These are phyloP conservation scores for Hanseniaspora jakobsenii DNA, from an alignment of 805 yeast genomes.

Conservation along the genomic window DNA sequence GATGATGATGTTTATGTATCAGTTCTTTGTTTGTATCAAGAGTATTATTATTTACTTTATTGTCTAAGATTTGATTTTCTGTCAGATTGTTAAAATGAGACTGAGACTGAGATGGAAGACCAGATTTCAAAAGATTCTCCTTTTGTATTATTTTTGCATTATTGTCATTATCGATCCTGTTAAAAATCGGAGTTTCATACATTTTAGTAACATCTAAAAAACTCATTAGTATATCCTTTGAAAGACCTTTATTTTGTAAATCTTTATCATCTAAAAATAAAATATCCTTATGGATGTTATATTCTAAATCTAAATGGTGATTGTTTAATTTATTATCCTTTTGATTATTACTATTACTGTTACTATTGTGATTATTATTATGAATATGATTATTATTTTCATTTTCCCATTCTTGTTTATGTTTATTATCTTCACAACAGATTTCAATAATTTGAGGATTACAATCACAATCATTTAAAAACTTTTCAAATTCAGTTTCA, in stretches of 20 bases:
- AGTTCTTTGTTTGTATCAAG: background rate
- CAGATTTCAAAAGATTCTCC: slow-evolving; percentile 15
- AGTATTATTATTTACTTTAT: background rate
- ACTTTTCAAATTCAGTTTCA: background rate
- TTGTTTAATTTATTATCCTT: background rate
- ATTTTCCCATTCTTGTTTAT: too few relatives aligned
- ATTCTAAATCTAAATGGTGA: background rate
- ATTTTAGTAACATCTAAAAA: slow-evolving; percentile 27
- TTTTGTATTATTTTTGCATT: slow-evolving; percentile 20
- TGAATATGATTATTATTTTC: too few relatives aligned
- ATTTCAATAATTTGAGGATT: slow-evolving; percentile 32
- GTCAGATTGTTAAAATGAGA: too few relatives aligned
- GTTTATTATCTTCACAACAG: slow-evolving; percentile 32
- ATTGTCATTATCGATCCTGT: too few relatives aligned
- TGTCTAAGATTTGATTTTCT: too few relatives aligned
- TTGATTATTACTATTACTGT: too few relatives aligned
- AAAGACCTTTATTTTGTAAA: slow-evolving; percentile 3
- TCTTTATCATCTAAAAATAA: slow-evolving; percentile 9
- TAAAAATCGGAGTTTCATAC: slow-evolving; percentile 27
- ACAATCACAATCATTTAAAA: slow-evolving; percentile 11
- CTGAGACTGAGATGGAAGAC: slow-evolving; percentile 8
- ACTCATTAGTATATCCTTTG: slow-evolving; percentile 22
- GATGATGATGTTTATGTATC: slow-evolving; percentile 31
- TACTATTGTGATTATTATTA: too few relatives aligned
- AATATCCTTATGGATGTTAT: slow-evolving; percentile 2